Evolutionary conservation across 1,284 basidiomycete genomes (phyloP), one percentile per base, ranked within the genome.

Genomic region (Quambalaria eucalypti): DNA sequence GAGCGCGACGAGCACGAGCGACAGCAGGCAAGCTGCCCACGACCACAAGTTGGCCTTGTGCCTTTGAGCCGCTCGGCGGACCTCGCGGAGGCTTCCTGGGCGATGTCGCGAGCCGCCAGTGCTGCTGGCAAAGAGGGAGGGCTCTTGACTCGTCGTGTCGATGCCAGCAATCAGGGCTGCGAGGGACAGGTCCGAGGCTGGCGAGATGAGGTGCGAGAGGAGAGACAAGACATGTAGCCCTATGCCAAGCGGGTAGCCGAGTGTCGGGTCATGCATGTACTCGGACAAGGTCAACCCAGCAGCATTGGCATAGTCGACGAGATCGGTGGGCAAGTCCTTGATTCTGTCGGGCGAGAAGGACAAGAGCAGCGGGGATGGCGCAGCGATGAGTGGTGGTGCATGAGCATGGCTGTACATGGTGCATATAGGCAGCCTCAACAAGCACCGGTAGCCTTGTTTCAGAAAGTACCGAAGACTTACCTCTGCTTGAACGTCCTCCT

Each of bases 191-290:
- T 54, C 58, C 23, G 60, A 62, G 9, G 59, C 61, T 4, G 60
- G 63, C 9, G 61, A 64, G 25, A 61, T 44, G n/a, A 60, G 38
- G 8, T 59, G 57, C n/a, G 55, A 62, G 23, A 63, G 50, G 16
- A 65, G 38, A 6, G 60, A 51, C 7, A 63, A 52, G 1, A 49
- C 30, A n/a, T 67, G 63, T 6, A 67, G 54, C 1, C 54, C 10
- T 31, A 53, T 12, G 6, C 65, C 65, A 4, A 61, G 46, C 1
- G 65, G 54, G 21, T 65, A 63, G 31, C 65, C 65, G 1, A 54
- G 30, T 5, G 52, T 26, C 6, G 52, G 49, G 31, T 54, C 46
- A 21, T 28, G 29, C 19, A 54, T 33, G 28, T 31, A 16, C 21
- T 50, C 19, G 5, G 23, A 51, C 47, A 26, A 23, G 6, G 42